Percentiles rank a stretch among this genome's conserved stretches.
Conservation (phyloP, 768 basidiomycete species). For the Clitopilus hobsonii region DNA sequence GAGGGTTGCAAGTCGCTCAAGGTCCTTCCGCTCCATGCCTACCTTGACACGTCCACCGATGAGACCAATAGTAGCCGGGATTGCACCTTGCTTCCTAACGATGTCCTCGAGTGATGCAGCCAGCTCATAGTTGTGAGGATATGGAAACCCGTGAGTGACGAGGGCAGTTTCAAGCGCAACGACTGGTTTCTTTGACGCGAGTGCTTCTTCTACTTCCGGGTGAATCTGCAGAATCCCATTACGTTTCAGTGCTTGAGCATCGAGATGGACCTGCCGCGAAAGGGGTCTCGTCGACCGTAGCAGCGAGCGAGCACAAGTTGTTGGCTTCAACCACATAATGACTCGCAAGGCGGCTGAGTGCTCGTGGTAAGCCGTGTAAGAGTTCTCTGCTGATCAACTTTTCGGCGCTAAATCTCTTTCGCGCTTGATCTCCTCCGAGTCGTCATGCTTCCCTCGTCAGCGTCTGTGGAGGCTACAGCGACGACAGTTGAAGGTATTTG, state of each 20-base stretch:
- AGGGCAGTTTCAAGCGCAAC: conserved; percentile 93
- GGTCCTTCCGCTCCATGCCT: conserved; percentile 61
- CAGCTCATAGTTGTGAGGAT: conserved; percentile 70
- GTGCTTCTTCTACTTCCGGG: conserved; percentile 81
- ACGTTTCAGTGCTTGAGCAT: conserved; percentile 9
- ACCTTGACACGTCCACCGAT: conserved; percentile 83
- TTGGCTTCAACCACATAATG: background rate
- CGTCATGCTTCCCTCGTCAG: conserved; percentile 15
- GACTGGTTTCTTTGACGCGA: conserved; percentile 58
- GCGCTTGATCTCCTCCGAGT: background rate
- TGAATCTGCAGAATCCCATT: conserved; percentile 58
- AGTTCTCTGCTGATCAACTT: background rate
- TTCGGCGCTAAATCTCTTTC: background rate
- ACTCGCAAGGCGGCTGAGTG: background rate
- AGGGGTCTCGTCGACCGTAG: background rate
- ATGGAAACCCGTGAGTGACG: conserved; percentile 89
- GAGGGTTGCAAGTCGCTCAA: conserved; percentile 63
- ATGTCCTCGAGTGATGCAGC: conserved; percentile 68
- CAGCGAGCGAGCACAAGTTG: background rate
- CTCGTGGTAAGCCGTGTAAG: background rate
- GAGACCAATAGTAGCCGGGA: conserved; percentile 89
- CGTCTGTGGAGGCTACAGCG: conserved; percentile 39
- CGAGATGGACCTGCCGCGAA: background rate
- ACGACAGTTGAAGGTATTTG: conserved; percentile 45
- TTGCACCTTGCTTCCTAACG: conserved; percentile 68